Conservation (phyloP, 306 rosid species). For the Notholithocarpus densiflorus region DNA sequence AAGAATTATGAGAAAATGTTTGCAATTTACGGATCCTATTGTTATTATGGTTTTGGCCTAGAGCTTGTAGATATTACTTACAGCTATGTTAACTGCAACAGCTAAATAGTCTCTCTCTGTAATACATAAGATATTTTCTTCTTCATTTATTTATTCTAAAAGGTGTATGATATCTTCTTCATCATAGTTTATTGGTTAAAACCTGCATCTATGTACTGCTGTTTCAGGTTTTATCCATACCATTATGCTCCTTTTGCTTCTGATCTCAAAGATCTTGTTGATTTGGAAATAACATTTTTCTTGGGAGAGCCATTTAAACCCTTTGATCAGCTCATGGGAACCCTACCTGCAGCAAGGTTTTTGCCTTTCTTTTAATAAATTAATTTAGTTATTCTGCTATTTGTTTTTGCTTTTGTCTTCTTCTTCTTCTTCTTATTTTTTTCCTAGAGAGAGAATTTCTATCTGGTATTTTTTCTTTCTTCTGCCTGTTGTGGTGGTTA, state of each 20-base stretch:
- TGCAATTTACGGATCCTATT: background rate
- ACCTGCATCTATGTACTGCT: constrained; percentile 17
- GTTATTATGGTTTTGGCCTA: background rate
- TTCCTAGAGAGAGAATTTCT: background rate
- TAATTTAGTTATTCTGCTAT: constrained; percentile 18
- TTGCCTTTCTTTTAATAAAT: constrained; percentile 11
- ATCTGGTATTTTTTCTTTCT: background rate
- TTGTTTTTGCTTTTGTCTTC: background rate
- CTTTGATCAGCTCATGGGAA: constrained; percentile 98
- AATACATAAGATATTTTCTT: background rate
- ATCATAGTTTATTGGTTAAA: constrained; percentile 4
- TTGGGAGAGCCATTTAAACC: constrained; percentile 88
- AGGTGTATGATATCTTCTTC: background rate
- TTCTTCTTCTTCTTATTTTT: too few relatives aligned
- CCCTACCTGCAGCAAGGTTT: constrained; percentile 92
- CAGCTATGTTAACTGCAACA: background rate
- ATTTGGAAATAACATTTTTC: constrained; percentile 89
- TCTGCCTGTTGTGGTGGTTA: constrained; percentile 1
- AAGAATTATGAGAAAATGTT: background rate
- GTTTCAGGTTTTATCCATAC: constrained; percentile 91
- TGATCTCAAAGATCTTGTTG: constrained; percentile 74
- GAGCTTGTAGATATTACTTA: background rate
- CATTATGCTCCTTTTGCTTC: constrained; percentile 99
- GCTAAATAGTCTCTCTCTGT: background rate
- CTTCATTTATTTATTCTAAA: background rate